Base-by-base conservation (phyloP, 768 basidiomycete species). In the Myochromella boudieri region DNA sequence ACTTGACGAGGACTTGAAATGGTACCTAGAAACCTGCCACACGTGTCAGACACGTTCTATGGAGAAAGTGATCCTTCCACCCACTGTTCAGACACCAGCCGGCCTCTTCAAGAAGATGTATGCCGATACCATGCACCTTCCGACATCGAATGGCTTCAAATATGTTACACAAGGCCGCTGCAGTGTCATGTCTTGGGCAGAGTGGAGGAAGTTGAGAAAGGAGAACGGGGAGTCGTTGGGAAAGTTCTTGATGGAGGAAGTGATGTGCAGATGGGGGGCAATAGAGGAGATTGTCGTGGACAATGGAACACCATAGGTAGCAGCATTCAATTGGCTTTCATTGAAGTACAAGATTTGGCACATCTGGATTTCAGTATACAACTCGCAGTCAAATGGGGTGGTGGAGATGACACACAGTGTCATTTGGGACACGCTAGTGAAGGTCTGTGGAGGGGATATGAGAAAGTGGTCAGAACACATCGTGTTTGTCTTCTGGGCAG, bases 321-420 rank as follows among this genome's bases (percentile, higher is more conserved):
- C 56, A 0, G 69, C 60, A 7, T 11, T 53, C 12, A 39, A 57
- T 1, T 51, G 37, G 31, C 38, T 63, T 0, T 43, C 48, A 6
- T 45, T 54, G 10, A 49, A 52, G 6, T 67, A 68, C 14, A 44
- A 67, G 3, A 72, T 77, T n/a, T 37, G 49, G 0, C 69, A 74
- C 32, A 75, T 77, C 12, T 48, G 58, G 0, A 73, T 77, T 2
- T 70, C 66, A 1, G 55, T 64, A 0, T 77, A 75, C 55, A 76
- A 77, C 44, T 74, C 67, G 0, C 61, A 56, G 3, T 68, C 69
- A 0, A 75, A 77, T n/a, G 64, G 75, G 0, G 48, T 65, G 1
- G 57, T 74, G 0, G 66, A 77, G 37, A 42, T 14, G 11, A 22
- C 51, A 10, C 37, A 70, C 49, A 62, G 53, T 26, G 53, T 58